Evolutionary conservation across 495 filamentous ascomycete genomes (phyloP).

Genomic region (Pseudoneurospora amorphoporcata): DNA sequence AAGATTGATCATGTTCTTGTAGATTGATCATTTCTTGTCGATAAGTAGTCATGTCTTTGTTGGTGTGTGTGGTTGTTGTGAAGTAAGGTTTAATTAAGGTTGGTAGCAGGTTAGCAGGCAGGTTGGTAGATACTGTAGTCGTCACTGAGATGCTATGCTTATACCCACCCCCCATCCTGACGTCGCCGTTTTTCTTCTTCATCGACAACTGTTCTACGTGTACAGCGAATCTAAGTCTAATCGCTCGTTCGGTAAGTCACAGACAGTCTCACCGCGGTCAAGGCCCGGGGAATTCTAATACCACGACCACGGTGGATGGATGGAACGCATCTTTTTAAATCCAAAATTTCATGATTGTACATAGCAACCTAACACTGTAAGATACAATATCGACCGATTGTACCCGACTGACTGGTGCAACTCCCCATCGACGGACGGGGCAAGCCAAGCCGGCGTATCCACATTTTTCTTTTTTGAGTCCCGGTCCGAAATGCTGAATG

Average conservation of each 20-base stretch:
- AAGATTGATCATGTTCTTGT: not conserved
- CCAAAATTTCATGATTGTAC: not conserved
- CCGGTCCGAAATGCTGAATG: not conserved
- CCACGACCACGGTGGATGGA: not conserved
- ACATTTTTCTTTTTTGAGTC: not conserved
- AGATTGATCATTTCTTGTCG: not conserved
- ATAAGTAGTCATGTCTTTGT: not conserved
- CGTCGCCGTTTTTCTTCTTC: not conserved
- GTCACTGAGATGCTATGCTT: not conserved
- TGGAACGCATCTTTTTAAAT: not conserved
- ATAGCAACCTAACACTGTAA: not conserved
- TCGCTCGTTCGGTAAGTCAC: not conserved
- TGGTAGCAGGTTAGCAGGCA: not conserved
- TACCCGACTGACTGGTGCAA: not conserved
- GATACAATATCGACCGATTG: not conserved
- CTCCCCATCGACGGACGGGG: not conserved
- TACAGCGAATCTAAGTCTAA: not conserved
- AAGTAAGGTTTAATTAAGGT: not conserved
- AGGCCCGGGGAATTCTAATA: not conserved
- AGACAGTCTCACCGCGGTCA: not conserved
- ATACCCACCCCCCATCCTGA: not conserved
- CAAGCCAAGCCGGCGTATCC: not conserved
- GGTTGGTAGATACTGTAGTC: not conserved
- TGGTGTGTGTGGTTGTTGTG: not conserved
- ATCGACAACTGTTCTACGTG: not conserved